Percentiles rank a stretch among this genome's conserved stretches.
These are phyloP conservation scores for Epithemia pelagica DNA, from an alignment of 108 stramenopile genomes.

Conservation along the genomic window DNA sequence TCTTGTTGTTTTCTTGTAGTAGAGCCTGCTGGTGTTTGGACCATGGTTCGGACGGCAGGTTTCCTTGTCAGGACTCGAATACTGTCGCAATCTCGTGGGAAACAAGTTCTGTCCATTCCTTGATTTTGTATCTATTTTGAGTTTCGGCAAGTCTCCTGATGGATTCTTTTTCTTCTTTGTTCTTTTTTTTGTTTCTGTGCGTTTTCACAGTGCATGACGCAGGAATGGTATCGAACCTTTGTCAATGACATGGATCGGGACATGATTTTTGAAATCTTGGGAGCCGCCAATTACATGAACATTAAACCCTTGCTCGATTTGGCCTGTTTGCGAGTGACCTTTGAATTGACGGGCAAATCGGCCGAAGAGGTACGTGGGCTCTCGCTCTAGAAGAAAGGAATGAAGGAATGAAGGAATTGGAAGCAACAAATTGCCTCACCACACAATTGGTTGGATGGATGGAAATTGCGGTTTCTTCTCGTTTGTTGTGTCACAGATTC, in stretches of 20 bases:
- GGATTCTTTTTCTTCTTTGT: neutral
- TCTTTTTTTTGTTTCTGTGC: too few species aligned
- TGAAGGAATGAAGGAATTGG: too few species aligned
- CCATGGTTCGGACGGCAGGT: too few species aligned
- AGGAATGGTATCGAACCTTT: slow-evolving; percentile 69
- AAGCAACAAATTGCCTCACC: neutral
- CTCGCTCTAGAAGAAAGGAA: too few species aligned
- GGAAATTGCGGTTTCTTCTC: neutral
- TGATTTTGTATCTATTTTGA: neutral
- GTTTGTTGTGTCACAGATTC: slow-evolving; percentile 44
- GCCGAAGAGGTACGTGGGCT: slow-evolving; percentile 44
- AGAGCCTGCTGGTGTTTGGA: neutral
- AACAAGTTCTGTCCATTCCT: neutral
- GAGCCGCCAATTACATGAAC: slow-evolving; percentile 75
- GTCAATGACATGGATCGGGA: slow-evolving; percentile 36
- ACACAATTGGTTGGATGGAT: neutral
- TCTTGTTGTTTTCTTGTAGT: neutral
- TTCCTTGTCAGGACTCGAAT: too few species aligned
- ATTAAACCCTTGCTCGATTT: slow-evolving; percentile 79
- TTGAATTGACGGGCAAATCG: slow-evolving; percentile 59
- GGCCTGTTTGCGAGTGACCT: slow-evolving; percentile 64
- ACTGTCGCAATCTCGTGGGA: too few species aligned
- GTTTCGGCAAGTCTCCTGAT: neutral
- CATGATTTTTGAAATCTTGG: slow-evolving; percentile 68
- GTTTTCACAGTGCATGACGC: slow-evolving; percentile 57